A percentile compares a stretch with the other conserved stretches of the same genome.
Evolutionary conservation across 2,329 filamentous ascomycete species (phyloP).

Genomic region (Xylariaceae sp.): DNA sequence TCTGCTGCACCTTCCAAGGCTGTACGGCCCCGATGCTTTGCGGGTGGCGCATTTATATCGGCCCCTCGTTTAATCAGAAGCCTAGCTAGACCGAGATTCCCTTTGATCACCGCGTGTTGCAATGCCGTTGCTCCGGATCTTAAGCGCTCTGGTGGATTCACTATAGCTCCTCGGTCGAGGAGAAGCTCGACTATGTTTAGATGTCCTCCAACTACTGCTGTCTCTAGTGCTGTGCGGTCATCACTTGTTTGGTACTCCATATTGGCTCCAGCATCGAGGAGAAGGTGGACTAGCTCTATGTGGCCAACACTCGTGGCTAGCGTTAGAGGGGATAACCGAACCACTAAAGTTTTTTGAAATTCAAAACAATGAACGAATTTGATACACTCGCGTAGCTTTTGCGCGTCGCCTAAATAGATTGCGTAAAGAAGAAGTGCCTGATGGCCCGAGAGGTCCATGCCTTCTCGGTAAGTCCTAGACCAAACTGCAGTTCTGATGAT

Average conservation of each 20-base stretch:
- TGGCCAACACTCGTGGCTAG: background rate
- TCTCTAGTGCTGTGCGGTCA: background rate
- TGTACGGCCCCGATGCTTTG: background rate
- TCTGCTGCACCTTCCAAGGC: conserved; percentile 22
- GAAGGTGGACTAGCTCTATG: background rate
- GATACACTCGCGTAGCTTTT: background rate
- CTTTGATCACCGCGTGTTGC: background rate
- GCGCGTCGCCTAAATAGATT: background rate
- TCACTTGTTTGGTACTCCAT: background rate
- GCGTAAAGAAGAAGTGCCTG: background rate
- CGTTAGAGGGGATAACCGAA: background rate
- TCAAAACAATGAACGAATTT: background rate
- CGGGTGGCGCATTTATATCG: conserved; percentile 17
- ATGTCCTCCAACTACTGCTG: background rate
- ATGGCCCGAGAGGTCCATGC: background rate
- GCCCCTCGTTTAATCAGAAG: conserved; percentile 3
- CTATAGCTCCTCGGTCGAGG: background rate
- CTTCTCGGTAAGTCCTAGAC: background rate
- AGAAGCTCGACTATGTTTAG: background rate
- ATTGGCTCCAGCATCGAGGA: conserved; percentile 3
- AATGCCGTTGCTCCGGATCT: background rate
- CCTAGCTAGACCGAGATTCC: background rate
- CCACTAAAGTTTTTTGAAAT: too few species aligned
- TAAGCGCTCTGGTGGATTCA: background rate
- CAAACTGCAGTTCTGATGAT: background rate